phyloP scores from a whole-genome alignment of 148 eudicot genomes.

The Euryodendron excelsum region DNA sequence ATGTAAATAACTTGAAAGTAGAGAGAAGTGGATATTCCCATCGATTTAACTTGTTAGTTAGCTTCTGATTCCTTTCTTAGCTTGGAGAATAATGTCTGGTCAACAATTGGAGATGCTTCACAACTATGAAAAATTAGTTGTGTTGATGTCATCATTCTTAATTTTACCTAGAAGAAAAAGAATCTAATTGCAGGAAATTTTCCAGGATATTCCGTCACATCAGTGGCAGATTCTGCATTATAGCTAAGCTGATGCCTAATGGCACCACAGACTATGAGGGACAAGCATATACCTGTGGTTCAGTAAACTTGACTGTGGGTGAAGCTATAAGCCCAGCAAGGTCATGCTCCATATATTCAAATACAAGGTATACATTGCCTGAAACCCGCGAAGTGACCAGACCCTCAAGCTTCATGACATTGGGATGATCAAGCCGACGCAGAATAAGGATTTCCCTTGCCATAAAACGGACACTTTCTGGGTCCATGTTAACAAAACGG shows the following conservation, averaged over 20 bases:
- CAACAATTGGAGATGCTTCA: no score
- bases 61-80: no score
- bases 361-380: slow-evolving; percentile 54
- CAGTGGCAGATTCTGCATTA: not conserved
- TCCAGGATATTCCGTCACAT: not conserved
- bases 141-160: no score
- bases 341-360: slow-evolving; percentile 72
- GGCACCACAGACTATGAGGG: not conserved
- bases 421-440: slow-evolving; percentile 59
- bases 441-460: slow-evolving; percentile 54
- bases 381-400: slow-evolving; percentile 54
- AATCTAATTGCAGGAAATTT: not conserved
- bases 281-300: slow-evolving; percentile 43
- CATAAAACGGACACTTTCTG: slow-evolving; percentile 65
- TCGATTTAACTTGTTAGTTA: no score
- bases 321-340: slow-evolving; percentile 61
- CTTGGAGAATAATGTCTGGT: no score
- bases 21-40: no score
- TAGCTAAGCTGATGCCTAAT: no score
- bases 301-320: slow-evolving; percentile 43
- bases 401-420: slow-evolving; percentile 66
- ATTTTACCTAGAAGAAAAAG: no score
- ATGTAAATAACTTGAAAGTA: no score
- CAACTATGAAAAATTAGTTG: no score
- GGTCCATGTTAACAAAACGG: slow-evolving; percentile 63